A percentile compares a stretch with the other conserved stretches of the same genome.
phyloP scores from a whole-genome alignment of 768 basidiomycete species.

The Ephemerocybe angulata region DNA sequence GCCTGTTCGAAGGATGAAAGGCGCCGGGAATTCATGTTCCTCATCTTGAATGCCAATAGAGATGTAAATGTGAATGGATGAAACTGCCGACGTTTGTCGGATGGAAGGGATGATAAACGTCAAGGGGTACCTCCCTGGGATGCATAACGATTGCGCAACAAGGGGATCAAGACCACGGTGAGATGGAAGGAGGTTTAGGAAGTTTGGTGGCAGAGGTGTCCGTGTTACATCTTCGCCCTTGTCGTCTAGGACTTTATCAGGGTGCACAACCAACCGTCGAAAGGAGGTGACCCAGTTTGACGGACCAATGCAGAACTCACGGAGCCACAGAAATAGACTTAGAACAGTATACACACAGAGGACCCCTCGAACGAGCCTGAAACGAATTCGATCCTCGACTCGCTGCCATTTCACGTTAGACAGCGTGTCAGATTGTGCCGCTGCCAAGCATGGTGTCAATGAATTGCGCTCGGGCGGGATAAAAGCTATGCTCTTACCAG shows the following conservation, averaged over 20 bases:
- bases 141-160: not conserved
- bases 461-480: too few relatives aligned
- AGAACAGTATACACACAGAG: not conserved
- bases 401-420: too few relatives aligned
- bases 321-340: not conserved
- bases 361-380: not conserved
- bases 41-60: not conserved
- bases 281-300: not conserved
- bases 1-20: not conserved
- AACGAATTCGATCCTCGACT: not conserved
- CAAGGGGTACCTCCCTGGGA: not conserved
- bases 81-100: not conserved
- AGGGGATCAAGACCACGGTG: not conserved
- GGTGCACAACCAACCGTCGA: not conserved
- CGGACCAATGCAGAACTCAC: not conserved
- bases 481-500: too few relatives aligned
- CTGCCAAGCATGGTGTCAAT: too few relatives aligned
- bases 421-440: too few relatives aligned
- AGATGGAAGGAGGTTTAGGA: not conserved
- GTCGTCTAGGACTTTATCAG: not conserved
- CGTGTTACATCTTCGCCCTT: not conserved
- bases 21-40: not conserved
- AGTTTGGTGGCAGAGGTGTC: not conserved
- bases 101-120: not conserved
- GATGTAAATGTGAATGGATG: not conserved